Base-by-base conservation (phyloP, 1,284 basidiomycete genomes). In the Athelia psychrophila region DNA sequence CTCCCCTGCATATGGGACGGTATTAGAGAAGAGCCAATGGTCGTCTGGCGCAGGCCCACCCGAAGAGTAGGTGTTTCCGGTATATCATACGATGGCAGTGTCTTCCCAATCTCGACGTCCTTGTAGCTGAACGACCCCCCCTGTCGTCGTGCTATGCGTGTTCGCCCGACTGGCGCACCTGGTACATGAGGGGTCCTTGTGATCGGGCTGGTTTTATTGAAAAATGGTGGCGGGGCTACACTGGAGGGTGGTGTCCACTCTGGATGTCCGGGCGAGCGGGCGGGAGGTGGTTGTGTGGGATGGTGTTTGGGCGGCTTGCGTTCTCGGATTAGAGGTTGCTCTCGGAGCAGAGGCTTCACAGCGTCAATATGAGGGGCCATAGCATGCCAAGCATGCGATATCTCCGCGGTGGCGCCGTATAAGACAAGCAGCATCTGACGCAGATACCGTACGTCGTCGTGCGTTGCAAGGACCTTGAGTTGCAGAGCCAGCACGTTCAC, bases 61-160 rank as follows among this genome's bases (percentile, higher is more conserved):
- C 83, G 79, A 47, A 78, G 68, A 15, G 70, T 74, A 6, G 76
- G 72, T 12, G 73, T 73, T 27, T 76, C 64, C 57, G 49, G 32
- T 49, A 72, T 44, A 49, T 75, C 75, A 56, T 81, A 80, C 15
- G 85, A 85, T 3, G 91, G 88, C 56, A 96, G 72, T 50, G 82
- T 76, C 68, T 87, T 91, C 33, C 94, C 94, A 51, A 92, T 84
- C 66, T 95, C 87, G 1, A 97, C 88, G 65, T 97, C 94, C 63
- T 93, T 90, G 32, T 81, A 87, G 58, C 92, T 95, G 73, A 96
- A 97, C 1, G 93, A 96, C 5, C 94, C 94, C 1, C 91, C 94
- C 65, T 96, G 91, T 20, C 94, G 78, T n/a, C 93, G 80, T 55
- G 60, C 77, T 82, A n/a, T 79, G 77, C 15, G 68, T 13, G 27